Percentiles rank a stretch among this genome's conserved stretches.
These are phyloP conservation scores for Fraxinus platypoda DNA, from an alignment of 305 asterid genomes.

Conservation along the genomic window DNA sequence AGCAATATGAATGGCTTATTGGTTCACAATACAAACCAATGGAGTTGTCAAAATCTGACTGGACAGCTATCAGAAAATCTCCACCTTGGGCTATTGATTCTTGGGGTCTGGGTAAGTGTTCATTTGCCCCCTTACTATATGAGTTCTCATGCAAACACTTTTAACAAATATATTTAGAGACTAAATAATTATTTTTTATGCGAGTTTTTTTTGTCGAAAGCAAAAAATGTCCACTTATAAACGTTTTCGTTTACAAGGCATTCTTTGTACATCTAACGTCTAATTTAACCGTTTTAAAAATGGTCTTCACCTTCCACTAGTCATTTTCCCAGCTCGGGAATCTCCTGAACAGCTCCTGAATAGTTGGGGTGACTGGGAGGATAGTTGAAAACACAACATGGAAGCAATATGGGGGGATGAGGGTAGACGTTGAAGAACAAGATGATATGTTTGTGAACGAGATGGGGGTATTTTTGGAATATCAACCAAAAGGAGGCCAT, in stretches of 20 bases:
- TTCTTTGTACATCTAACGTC: neutral
- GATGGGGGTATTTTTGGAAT: neutral
- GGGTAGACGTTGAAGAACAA: neutral
- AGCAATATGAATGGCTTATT: constrained; percentile 99
- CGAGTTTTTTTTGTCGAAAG: neutral
- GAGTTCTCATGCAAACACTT: neutral
- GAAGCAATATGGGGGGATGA: neutral
- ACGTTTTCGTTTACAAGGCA: neutral
- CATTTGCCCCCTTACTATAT: constrained; percentile 9
- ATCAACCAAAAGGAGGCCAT: neutral
- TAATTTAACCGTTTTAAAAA: neutral
- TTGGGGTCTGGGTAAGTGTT: constrained; percentile 93
- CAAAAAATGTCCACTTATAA: neutral
- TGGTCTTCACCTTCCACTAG: neutral
- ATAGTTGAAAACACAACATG: neutral
- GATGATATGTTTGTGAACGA: neutral
- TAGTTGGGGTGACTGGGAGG: neutral
- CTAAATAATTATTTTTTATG: constrained; percentile 1
- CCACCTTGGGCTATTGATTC: constrained; percentile 98
- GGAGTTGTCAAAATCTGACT: constrained; percentile 89
- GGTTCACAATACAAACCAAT: constrained; percentile 91
- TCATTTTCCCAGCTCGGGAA: neutral
- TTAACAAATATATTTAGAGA: constrained; percentile 4
- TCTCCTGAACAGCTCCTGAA: neutral
- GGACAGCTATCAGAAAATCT: constrained; percentile 83